These are phyloP conservation scores for Telopea speciosissima DNA, from an alignment of 177 flowering plant genomes.

Conservation along the genomic window DNA sequence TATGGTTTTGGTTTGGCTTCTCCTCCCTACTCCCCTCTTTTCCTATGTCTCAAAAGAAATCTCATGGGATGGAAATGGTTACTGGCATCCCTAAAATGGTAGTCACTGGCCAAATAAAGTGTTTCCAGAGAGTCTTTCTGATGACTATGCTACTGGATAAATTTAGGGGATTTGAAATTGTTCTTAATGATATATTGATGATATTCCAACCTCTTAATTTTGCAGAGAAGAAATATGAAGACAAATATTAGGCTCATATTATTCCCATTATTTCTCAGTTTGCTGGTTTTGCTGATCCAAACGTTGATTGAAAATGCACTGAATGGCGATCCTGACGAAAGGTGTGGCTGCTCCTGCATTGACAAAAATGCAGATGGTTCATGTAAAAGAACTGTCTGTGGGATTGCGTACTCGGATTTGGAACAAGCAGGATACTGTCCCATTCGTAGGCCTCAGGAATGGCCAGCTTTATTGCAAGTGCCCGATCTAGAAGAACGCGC, in stretches of 20 bases:
- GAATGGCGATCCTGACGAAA: not conserved
- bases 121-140: no score
- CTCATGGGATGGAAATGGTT: no score
- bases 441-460: conserved; percentile 59
- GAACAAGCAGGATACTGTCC: conserved; percentile 48
- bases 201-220: conserved; percentile 9
- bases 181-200: not conserved
- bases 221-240: conserved; percentile 61
- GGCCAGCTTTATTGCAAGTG: conserved; percentile 78
- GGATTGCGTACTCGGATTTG: conserved; percentile 49
- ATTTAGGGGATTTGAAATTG: not conserved
- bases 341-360: no score
- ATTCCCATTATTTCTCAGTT: conserved; percentile 59
- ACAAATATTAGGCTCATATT: conserved; percentile 45
- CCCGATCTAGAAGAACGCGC: conserved; percentile 66
- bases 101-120: no score
- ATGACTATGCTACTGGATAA: not conserved
- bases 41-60: no score
- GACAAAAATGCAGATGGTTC: conserved; percentile 39
- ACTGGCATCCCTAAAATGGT: no score
- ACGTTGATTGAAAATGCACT: conserved; percentile 37
- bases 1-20: not conserved
- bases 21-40: no score
- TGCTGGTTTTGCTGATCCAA: conserved; percentile 53
- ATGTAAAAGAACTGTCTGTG: conserved; percentile 52